Percentiles rank a stretch among this genome's conserved stretches.
Conservation (phyloP, 805 yeast genomes). For the Alloascoidea hylecoeti region DNA sequence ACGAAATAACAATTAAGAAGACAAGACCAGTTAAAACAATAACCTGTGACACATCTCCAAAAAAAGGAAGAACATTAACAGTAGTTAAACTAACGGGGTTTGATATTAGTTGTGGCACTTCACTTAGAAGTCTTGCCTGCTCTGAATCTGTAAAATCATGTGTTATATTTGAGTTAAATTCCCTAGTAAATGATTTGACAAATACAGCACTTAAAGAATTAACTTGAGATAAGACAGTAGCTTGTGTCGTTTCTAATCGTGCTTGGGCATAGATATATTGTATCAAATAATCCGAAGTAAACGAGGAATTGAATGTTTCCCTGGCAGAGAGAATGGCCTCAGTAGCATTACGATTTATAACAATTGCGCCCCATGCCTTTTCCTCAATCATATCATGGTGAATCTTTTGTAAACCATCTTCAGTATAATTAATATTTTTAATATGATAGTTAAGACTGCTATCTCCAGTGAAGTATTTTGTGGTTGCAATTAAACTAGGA, state of each 20-base stretch:
- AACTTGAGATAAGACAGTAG: conserved; percentile 28
- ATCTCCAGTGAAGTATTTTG: too few species aligned
- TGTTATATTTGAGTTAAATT: conserved; percentile 16
- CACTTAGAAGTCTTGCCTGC: conserved; percentile 11
- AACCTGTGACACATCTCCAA: conserved; percentile 37
- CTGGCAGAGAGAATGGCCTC: conserved; percentile 24
- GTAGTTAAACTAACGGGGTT: conserved; percentile 20
- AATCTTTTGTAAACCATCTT: conserved; percentile 26
- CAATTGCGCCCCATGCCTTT: conserved; percentile 49
- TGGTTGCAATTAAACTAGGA: conserved; percentile 13
- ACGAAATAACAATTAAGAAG: conserved; percentile 55
- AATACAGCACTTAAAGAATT: conserved; percentile 20
- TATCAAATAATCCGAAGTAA: conserved; percentile 21
- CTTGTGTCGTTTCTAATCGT: conserved; percentile 40
- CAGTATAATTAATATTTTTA: conserved; percentile 23
- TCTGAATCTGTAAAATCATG: conserved; percentile 13
- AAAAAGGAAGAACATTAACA: conserved; percentile 34
- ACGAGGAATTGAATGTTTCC: conserved; percentile 13
- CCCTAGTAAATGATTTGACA: conserved; percentile 8
- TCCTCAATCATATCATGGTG: conserved; percentile 32
- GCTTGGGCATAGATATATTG: conserved; percentile 42
- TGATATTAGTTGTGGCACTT: conserved; percentile 14
- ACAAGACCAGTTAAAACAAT: conserved; percentile 68
- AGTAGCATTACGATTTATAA: conserved; percentile 35
- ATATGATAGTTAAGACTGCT: conserved; percentile 6